Percentiles rank a stretch among this genome's conserved stretches.
These are phyloP conservation scores for Agapanthus africanus DNA, from an alignment of 106 monocot genomes.

Conservation along the genomic window DNA sequence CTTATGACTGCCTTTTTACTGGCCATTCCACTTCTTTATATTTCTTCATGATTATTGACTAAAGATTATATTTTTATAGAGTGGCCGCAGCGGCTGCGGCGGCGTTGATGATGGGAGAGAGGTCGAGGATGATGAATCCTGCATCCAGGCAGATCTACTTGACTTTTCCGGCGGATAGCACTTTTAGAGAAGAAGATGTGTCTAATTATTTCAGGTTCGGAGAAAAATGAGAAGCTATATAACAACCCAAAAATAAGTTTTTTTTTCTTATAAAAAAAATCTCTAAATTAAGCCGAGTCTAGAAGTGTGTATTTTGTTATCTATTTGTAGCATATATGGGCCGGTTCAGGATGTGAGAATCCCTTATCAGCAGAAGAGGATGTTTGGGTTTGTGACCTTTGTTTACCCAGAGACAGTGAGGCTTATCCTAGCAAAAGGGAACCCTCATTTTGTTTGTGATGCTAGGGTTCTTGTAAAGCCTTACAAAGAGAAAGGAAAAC, in stretches of 20 bases:
- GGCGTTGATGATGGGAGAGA: conserved; percentile 45
- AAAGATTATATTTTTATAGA: background rate
- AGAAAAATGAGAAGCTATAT: background rate
- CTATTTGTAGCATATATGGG: conserved; percentile 26
- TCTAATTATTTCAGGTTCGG: conserved; percentile 94
- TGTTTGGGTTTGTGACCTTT: conserved; percentile 80
- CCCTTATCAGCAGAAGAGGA: conserved; percentile 59
- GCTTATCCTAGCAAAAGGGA: conserved; percentile 33
- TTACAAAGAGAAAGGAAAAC: conserved; percentile 62
- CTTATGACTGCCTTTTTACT: background rate
- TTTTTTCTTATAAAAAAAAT: background rate
- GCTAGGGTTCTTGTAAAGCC: conserved; percentile 69
- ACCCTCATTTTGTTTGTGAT: conserved; percentile 63
- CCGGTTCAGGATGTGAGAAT: conserved; percentile 80
- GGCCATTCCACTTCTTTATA: background rate
- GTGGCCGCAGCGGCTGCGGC: conserved; percentile 39
- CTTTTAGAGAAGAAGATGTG: conserved; percentile 87
- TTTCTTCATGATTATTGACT: background rate
- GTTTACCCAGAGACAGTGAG: conserved; percentile 44
- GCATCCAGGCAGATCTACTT: conserved; percentile 80
- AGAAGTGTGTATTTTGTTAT: background rate
- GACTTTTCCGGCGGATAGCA: conserved; percentile 91
- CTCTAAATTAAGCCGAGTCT: too few relatives aligned
- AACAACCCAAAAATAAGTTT: too few relatives aligned
- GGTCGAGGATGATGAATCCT: conserved; percentile 51